Base-by-base conservation (phyloP, 257 asterid genomes). In the Ilex aquifolium region DNA sequence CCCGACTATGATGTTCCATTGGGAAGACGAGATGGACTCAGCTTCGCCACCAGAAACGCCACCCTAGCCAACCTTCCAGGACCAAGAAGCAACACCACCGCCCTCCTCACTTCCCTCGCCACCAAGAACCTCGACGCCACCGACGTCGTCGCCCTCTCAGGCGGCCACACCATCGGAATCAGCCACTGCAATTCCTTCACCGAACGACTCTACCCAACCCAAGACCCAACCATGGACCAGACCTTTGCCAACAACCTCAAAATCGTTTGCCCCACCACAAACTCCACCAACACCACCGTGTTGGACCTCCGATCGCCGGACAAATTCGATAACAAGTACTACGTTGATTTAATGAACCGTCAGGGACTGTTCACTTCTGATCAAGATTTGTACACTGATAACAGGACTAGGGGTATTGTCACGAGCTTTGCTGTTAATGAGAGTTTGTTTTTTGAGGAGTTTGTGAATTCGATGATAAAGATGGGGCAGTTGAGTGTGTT, bases 151-250 rank as follows among this genome's bases (percentile, higher is more conserved):
- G 78, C 96, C 3, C 95, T 88, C 53, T 86, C 91, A 11, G 96
- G 96, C 29, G 95, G 85, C 61, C 96, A 88, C 88, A 88, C 96
- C 60, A 86, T 88, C 15, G 96, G 96, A 0, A 17, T 80, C 49
- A 39, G 85, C 60, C 81, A 77, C 30, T 88, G 96, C 80, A 2
- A 36, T 32, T 76, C 91, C 69, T 88, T 88, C 83, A 74, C 80
- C 3, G 15, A 14, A 16, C 83, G 96, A 36, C 95, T 88, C 67
- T 88, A 86, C 75, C 96, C 95, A 8, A 69, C 67, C 4, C 96
- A 74, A 44, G 96, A 88, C 72, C 69, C 88, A 1, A 60, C 61
- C 59, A 77, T 88, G 90, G 89, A 83, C 73, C 42, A 78, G 31
- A 74, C 82, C 0, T 83, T 88, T 16, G 87, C 86, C 65, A 65